Conservation (phyloP, 2,329 filamentous ascomycete genomes). For the Talaromyces sp. region DNA sequence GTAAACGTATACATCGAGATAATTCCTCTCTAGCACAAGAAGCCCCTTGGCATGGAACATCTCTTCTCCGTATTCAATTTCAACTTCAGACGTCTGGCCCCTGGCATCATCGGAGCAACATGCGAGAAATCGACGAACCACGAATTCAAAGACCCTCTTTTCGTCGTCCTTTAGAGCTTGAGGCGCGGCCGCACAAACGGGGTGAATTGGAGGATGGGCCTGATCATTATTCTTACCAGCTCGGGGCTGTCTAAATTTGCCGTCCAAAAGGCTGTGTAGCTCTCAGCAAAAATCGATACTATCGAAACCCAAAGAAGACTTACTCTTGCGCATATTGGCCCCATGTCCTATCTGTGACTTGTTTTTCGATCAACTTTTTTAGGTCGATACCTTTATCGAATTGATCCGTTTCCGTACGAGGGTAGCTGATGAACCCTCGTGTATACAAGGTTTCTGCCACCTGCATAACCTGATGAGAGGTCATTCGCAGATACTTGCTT, state of each 20-base stretch:
- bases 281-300: not conserved
- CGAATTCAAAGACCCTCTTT: constrained; percentile 81
- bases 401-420: constrained; percentile 92
- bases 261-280: constrained; percentile 55
- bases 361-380: constrained; percentile 72
- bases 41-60: constrained; percentile 76
- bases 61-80: constrained; percentile 78
- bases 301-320: constrained; percentile 1
- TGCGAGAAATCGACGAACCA: constrained; percentile 84
- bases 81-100: constrained; percentile 78
- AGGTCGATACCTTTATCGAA: constrained; percentile 90
- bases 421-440: constrained; percentile 94
- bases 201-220: constrained; percentile 94
- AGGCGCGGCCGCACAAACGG: constrained; percentile 74
- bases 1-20: constrained; percentile 91
- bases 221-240: constrained; percentile 88
- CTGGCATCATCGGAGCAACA: constrained; percentile 94
- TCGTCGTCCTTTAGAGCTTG: constrained; percentile 59
- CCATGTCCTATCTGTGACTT: constrained; percentile 72
- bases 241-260: constrained; percentile 74
- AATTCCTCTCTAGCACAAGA: constrained; percentile 81
- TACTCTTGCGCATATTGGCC: constrained; percentile 68
- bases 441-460: constrained; percentile 84
- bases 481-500: constrained; percentile 82
- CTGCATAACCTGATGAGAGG: constrained; percentile 83